A percentile compares a stretch with the other conserved stretches of the same genome.
phyloP scores from a whole-genome alignment of 2,329 filamentous ascomycete genomes.

The Didymella pinodella region DNA sequence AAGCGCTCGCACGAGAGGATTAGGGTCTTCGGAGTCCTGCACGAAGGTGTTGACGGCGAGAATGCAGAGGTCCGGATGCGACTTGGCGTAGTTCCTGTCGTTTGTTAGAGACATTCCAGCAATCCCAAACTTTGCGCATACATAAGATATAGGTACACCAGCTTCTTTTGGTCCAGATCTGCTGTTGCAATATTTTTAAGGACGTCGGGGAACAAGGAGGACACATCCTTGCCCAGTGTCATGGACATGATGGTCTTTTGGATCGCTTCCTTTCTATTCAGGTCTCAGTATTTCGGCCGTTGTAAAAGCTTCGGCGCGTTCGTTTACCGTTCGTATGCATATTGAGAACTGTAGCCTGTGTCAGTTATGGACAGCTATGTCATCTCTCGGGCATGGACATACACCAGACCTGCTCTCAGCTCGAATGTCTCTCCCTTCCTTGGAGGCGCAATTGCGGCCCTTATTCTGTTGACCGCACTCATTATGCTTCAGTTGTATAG shows the following conservation, averaged over 20 bases:
- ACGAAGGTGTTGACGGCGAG: conserved; percentile 99
- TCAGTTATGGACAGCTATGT: conserved; percentile 35
- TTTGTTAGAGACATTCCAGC: conserved; percentile 16
- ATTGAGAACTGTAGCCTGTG: conserved; percentile 76
- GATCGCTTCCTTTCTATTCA: conserved; percentile 86
- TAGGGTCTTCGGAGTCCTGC: conserved; percentile 98
- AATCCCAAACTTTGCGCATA: neutral
- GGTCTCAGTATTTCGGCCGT: conserved; percentile 43
- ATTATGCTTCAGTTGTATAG: conserved; percentile 43
- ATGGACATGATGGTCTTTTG: conserved; percentile 99
- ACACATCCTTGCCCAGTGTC: conserved; percentile 98
- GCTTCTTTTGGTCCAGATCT: conserved; percentile 98
- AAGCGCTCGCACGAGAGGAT: conserved; percentile 91
- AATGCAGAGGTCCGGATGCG: conserved; percentile 97
- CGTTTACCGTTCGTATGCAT: conserved; percentile 86
- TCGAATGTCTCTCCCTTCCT: conserved; percentile 98
- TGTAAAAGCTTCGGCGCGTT: conserved; percentile 6
- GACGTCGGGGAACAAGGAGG: conserved; percentile 94
- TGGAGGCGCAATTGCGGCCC: conserved; percentile 89
- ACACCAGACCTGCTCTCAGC: conserved; percentile 87
- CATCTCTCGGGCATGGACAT: conserved; percentile 35
- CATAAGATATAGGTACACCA: conserved; percentile 98
- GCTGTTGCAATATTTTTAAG: conserved; percentile 97
- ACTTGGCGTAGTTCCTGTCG: conserved; percentile 96
- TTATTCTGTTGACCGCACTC: conserved; percentile 97